These are phyloP conservation scores for Cantharellus anzutake DNA, from an alignment of 768 basidiomycete species.

Conservation along the genomic window DNA sequence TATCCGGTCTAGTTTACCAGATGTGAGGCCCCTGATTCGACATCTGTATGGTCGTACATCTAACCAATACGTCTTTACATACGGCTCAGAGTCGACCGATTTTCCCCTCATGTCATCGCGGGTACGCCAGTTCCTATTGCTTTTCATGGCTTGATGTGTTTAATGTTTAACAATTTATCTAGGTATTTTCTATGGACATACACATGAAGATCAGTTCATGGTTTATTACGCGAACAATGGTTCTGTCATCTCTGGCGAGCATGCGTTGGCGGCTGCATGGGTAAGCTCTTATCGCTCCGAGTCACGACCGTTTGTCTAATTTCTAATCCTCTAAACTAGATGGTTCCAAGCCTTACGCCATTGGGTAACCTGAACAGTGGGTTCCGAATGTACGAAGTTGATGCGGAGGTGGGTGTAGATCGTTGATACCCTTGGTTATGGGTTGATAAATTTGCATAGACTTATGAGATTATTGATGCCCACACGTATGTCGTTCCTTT, in stretches of 20 bases:
- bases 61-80: background rate
- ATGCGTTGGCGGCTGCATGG: conserved; percentile 38
- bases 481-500: conserved; percentile 35
- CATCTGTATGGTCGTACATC: background rate
- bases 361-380: conserved; percentile 55
- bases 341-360: conserved; percentile 51
- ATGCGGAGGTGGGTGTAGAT: conserved; percentile 33
- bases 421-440: background rate
- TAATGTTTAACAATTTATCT: background rate
- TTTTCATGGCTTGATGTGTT: background rate
- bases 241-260: conserved; percentile 35
- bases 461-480: conserved; percentile 60
- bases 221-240: conserved; percentile 59
- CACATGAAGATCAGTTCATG: conserved; percentile 57
- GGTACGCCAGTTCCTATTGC: conserved; percentile 23
- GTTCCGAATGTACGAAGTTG: conserved; percentile 53
- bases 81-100: conserved; percentile 48
- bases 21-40: background rate
- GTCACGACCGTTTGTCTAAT: background rate
- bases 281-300: conserved; percentile 12
- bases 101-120: conserved; percentile 57
- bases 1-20: background rate
- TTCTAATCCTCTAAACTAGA: conserved; percentile 19
- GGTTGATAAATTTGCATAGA: conserved; percentile 22
- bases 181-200: conserved; percentile 67